A percentile compares a stretch with the other conserved stretches of the same genome.
phyloP scores from a whole-genome alignment of 306 rosid species.

The Trifolium subterraneum region DNA sequence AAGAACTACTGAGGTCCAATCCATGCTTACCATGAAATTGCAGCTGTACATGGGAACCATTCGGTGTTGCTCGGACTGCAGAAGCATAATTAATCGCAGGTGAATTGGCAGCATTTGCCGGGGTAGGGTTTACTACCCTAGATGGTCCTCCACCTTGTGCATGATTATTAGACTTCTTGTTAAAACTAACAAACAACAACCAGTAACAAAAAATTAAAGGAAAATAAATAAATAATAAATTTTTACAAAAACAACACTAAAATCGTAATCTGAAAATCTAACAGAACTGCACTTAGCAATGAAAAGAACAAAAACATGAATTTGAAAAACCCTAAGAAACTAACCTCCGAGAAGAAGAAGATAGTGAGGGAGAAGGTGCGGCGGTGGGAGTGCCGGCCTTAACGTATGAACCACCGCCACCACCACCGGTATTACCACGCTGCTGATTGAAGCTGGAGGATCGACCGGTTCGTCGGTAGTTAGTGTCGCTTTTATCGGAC shows the following conservation, averaged over 20 bases:
- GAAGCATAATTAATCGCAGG: constrained; percentile 56
- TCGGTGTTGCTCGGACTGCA: constrained; percentile 57
- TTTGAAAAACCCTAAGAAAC: constrained; percentile 34
- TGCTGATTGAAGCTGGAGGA: constrained; percentile 77
- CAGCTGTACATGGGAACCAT: constrained; percentile 67
- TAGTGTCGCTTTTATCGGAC: constrained; percentile 78
- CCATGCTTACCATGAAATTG: constrained; percentile 61
- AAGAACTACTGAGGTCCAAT: background rate
- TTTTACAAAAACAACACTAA: too few species aligned
- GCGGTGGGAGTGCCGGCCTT: constrained; percentile 80
- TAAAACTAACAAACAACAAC: constrained; percentile 55
- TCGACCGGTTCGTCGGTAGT: constrained; percentile 76
- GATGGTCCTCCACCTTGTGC: constrained; percentile 85
- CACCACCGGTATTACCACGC: constrained; percentile 71
- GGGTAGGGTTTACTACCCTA: constrained; percentile 59
- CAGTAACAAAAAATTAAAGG: constrained; percentile 17
- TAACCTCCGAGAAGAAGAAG: constrained; percentile 66
- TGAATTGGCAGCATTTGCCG: constrained; percentile 46
- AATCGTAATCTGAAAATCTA: too few species aligned
- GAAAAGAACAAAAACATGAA: background rate
- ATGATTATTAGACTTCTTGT: constrained; percentile 75
- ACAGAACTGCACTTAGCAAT: too few species aligned
- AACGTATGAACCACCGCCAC: constrained; percentile 58
- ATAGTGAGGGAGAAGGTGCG: constrained; percentile 70
- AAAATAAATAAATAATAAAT: background rate